Percentiles rank a stretch among this genome's conserved stretches.
These are phyloP conservation scores for Annona squamosa DNA, from an alignment of 164 flowering plant species.

Conservation along the genomic window DNA sequence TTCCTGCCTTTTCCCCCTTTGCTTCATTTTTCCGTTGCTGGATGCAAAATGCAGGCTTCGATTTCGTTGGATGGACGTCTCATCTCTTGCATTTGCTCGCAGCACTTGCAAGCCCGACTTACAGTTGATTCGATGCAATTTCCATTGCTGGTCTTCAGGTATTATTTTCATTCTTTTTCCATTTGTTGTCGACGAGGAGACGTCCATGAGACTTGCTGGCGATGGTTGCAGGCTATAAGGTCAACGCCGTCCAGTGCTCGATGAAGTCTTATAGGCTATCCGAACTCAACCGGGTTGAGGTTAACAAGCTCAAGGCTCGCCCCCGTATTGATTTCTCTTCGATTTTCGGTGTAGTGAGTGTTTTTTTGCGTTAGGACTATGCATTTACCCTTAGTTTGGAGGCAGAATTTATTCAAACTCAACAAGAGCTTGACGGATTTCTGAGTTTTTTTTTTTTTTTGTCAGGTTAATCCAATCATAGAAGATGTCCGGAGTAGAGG, in stretches of 20 bases:
- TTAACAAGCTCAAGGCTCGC: slow-evolving; percentile 68
- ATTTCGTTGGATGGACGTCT: slow-evolving; percentile 31
- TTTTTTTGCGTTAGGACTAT: neutral
- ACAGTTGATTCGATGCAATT: neutral
- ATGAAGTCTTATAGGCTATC: slow-evolving; percentile 89
- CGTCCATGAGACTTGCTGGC: neutral
- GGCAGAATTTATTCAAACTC: neutral
- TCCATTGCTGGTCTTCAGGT: slow-evolving; percentile 11
- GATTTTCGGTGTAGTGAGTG: slow-evolving; percentile 61
- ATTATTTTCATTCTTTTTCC: slow-evolving; percentile 1
- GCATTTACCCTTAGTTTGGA: neutral
- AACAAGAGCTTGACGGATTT: neutral
- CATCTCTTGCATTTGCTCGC: slow-evolving; percentile 23
- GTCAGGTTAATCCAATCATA: slow-evolving; percentile 83
- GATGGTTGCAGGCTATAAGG: slow-evolving; percentile 23
- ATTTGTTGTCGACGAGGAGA: neutral
- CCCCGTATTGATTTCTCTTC: slow-evolving; percentile 92
- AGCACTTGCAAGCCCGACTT: slow-evolving; percentile 15
- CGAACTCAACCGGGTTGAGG: slow-evolving; percentile 49
- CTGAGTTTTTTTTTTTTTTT: neutral
- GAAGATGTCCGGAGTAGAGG: slow-evolving; percentile 84
- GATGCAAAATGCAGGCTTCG: slow-evolving; percentile 7
- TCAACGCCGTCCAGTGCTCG: slow-evolving; percentile 33
- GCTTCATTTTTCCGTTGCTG: neutral
- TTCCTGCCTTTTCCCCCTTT: neutral